Base-by-base conservation (phyloP, 352 stramenopile species). In the Phytopythium mirpurense region DNA sequence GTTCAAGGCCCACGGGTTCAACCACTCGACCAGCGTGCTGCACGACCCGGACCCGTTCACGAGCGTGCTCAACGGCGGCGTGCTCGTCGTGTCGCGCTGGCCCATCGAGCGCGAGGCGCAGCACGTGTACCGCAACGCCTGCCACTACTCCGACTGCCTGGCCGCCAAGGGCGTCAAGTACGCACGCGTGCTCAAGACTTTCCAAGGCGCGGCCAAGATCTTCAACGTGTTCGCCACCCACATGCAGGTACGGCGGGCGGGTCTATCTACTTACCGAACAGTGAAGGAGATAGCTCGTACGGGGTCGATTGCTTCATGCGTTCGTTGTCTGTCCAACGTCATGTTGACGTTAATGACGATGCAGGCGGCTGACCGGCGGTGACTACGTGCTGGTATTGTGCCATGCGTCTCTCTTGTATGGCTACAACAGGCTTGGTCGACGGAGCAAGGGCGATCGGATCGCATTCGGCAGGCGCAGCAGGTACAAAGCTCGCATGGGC, bases 141-240 rank as follows among this genome's bases (percentile, higher is more conserved):
- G 83, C 52, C 78, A 90, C 41, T 91, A 91, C 51, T 88, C 78
- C 38, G 83, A 93, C 66, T 93, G 83, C 45, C 57, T 93, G 29
- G 80, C 83, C 1, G 80, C 83, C 12, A 93, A 93, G 56, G 83
- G 83, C 21, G 80, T 91, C 56, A 93, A 93, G 46, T 93, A 90
- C 45, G 80, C 81, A 18, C 72, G 83, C 15, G 34, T 90, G 12
- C 54, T 90, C 54, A 93, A 93, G 53, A 90, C 60, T 1, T 49
- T 75, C 9, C 29, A 72, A 12, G 58, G 45, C 10, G 51, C 41
- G 3, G 78, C 65, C 50, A 93, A 93, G 57, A 68, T 89, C 9
- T 90, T 91, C 49, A 93, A 93, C 53, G 72, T 93, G 14, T 93
- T 91, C 59, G 80, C 78, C 21, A 91, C 83, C 27, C 83, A 93